Evolutionary conservation across 768 basidiomycete species (phyloP), one percentile per base, ranked within the genome.

Genomic region (Trametes meyenii): DNA sequence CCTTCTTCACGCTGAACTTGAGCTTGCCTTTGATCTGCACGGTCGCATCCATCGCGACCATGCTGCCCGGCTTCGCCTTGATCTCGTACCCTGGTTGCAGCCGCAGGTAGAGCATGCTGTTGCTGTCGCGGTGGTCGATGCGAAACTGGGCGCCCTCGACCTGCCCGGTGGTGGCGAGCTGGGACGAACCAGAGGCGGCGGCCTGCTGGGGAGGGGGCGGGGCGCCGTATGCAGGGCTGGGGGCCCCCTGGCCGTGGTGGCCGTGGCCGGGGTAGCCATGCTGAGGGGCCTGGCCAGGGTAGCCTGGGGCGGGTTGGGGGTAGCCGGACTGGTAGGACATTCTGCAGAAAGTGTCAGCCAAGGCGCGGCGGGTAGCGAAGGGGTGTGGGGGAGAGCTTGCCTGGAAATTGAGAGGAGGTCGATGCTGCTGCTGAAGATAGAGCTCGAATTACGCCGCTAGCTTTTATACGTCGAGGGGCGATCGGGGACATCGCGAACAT

Each of bases 71-170:
- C 61, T 72, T 73, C 23, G 64, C 69, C 61, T 74, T 72, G 58
- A 74, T 39, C 61, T 68, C 61, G 58, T 67, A 67, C 21, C 69
- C 70, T 1, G 69, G 71, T 57, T 70, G 70, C 44, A 74, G 64
- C 26, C 66, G 64, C 26, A 71, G 36, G 45, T 68, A 67, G 35
- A 75, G 67, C 50, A 75, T 50, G 52, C 68, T 71, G 68, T 74
- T 74, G 63, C 66, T 71, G 66, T 75, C 73, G 1, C 74, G 66
- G 63, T 75, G 69, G 55, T 70, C 67, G 59, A 75, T 71, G 17
- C 60, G 61, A 58, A 64, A 75, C 40, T 67, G 63, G 13, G 66
- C 60, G 50, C 73, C 72, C 46, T 72, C 71, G 64, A 66, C 61
- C 33, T 55, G 43, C 14, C 72, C 71, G n/a, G 65, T 70, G 1